These are phyloP conservation scores for Xerocomus spinulosus DNA, from an alignment of 768 basidiomycete species.

Conservation along the genomic window DNA sequence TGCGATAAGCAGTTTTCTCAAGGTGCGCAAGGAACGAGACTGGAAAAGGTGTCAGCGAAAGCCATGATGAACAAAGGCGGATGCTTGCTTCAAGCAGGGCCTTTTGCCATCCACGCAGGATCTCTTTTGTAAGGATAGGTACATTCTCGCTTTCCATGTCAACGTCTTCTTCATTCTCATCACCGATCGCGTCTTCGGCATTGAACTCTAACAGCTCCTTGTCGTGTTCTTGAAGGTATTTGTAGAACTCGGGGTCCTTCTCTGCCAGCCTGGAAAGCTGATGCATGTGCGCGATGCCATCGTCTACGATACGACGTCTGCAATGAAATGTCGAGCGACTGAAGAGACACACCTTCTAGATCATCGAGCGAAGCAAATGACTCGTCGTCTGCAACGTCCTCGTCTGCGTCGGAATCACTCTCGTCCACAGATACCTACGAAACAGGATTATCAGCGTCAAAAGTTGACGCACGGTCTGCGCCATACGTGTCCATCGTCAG, in stretches of 20 bases:
- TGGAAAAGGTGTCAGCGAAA: conserved; percentile 28
- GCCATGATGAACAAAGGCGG: not conserved
- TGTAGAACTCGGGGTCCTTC: conserved; percentile 99
- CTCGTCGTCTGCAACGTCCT: conserved; percentile 46
- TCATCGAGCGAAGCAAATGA: conserved; percentile 80
- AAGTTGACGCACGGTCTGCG: conserved; percentile 1
- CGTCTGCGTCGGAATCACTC: conserved; percentile 34
- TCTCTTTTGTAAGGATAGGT: conserved; percentile 62
- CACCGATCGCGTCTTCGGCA: conserved; percentile 43
- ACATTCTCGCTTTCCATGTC: conserved; percentile 40
- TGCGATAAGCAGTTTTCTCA: conserved; percentile 80
- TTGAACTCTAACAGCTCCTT: conserved; percentile 83
- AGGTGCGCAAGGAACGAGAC: conserved; percentile 80
- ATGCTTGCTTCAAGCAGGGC: conserved; percentile 70
- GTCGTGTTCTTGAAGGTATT: conserved; percentile 96
- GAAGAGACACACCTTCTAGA: conserved; percentile 49
- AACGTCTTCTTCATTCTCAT: conserved; percentile 42
- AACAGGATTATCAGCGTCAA: conserved; percentile 5
- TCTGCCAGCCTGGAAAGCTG: conserved; percentile 87
- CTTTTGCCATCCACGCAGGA: conserved; percentile 83
- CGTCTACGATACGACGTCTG: conserved; percentile 41
- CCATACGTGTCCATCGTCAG: conserved; percentile 40
- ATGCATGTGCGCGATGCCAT: conserved; percentile 68
- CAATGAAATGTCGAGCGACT: not conserved
- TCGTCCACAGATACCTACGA: conserved; percentile 25